Evolutionary conservation across 768 basidiomycete genomes (phyloP), one percentile per base, ranked within the genome.

Genomic region (Lactarius pseudohatsudake): DNA sequence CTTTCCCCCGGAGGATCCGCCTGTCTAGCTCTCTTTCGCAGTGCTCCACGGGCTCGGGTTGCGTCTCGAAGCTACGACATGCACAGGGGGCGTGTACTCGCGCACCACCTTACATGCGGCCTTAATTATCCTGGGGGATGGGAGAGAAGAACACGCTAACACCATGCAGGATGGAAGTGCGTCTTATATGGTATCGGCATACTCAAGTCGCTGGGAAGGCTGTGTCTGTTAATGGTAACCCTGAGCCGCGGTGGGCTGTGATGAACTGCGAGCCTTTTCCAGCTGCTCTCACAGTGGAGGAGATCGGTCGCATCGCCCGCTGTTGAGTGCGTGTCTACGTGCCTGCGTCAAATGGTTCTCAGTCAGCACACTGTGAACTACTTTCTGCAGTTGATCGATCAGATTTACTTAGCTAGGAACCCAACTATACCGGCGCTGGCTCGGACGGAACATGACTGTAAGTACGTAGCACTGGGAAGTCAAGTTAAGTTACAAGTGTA

Each of bases 361-460:
- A 38, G 36, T 62, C 47, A 57, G 18, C 60, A 62, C 65, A 50
- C 56, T 55, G 16, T 40, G 26, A 22, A 26, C 20, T 22, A 30
- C 9, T 22, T 57, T 38, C 22, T 36, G 50, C 60, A 43, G 56
- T 55, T 4, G 40, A 47, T 57, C 45, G 28, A 36, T 26, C 41
- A 18, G 57, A 54, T 38, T 38, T 50, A 13, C 16, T 47, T 11
- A 36, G 47, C 47, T 13, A 41, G 36, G 56, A 26, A 66, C 15
- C 16, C 10, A 32, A 34, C 0, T 26, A 4, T 66, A 30, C 57
- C 61, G 57, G 61, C 65, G 57, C 45, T 32, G 22, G 26, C 50
- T 34, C 65, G 65, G 65, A 32, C 65, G 65, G 65, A 66, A 18
- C 65, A 32, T 62, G 38, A 7, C 15, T 41, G 47, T 22, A 41